Base-by-base conservation (phyloP, 1,284 basidiomycete species). In the Gastroboletus turbinatus region DNA sequence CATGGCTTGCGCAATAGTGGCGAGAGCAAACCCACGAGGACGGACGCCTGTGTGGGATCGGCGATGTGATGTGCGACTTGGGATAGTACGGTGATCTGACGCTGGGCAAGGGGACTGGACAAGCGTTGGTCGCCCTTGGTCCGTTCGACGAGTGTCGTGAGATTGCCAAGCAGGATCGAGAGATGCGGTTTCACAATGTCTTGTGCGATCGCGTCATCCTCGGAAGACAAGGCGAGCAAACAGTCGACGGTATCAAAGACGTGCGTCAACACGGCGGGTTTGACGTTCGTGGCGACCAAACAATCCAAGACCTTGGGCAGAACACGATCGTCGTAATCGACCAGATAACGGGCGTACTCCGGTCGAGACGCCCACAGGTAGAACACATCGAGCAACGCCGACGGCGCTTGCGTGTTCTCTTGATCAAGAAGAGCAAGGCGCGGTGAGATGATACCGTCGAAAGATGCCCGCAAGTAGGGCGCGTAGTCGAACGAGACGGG, bases 321-420 rank as follows among this genome's bases (percentile, higher is more conserved):
- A 2, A 91, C 80, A 1, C 79, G 76, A 0, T 76, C 63, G 67
- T 98, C 91, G 67, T 87, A 90, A 19, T 82, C 74, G 45, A 88
- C 85, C 21, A 98, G 78, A 67, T 84, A 85, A 5, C 67, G 67
- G 11, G 84, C 79, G 55, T 87, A 83, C 11, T 87, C 80, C 1
- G 76, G 75, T 27, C 82, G 78, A 10, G 77, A 70, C 0, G 92
- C 85, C 88, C 96, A 97, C 4, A 83, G 78, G 57, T 87, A 82
- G 71, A 98, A 90, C 1, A 99, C 78, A 35, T 97, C 93, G 40
- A 99, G 78, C 29, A 98, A 78, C 0, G 94, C 88, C 0, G 95
- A 96, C 0, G 96, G 94, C 0, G 92, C 83, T 73, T 99, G 96
- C 0, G 91, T 93, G 66, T 96, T 98, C 73, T 99, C 96, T 46